Conservation (phyloP, 2,329 filamentous ascomycete genomes). For the Fusarium dimerum region DNA sequence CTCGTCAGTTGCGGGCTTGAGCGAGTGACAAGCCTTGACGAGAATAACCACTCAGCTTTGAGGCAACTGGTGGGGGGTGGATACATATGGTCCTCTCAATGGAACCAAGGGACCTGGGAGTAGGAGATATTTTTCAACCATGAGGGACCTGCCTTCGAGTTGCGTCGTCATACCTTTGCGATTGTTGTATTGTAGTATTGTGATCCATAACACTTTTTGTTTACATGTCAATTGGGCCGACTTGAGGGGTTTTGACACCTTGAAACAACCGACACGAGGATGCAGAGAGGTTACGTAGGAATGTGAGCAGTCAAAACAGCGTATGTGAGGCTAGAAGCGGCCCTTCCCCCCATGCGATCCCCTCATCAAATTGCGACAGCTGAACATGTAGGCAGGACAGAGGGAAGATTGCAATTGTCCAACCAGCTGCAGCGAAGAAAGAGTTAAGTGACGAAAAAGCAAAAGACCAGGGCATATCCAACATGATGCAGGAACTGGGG, state of each 20-base stretch:
- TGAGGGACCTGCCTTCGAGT: constrained; percentile 13
- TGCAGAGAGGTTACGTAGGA: neutral
- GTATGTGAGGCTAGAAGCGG: neutral
- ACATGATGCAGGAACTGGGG: neutral
- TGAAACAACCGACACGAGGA: neutral
- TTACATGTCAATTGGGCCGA: neutral
- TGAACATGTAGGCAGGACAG: constrained; percentile 16
- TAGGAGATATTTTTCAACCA: constrained; percentile 4
- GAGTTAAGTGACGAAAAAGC: constrained; percentile 22
- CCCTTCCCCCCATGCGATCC: neutral
- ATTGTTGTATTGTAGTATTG: neutral
- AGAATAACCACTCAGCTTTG: constrained; percentile 21
- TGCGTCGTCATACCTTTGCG: constrained; percentile 10
- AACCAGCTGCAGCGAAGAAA: constrained; percentile 23
- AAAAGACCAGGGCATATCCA: constrained; percentile 2
- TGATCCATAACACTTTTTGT: neutral
- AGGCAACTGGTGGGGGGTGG: constrained; percentile 24
- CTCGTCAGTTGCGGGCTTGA: constrained; percentile 22
- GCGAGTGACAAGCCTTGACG: constrained; percentile 20
- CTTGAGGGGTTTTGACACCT: neutral
- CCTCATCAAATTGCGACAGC: constrained; percentile 17
- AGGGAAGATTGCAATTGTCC: constrained; percentile 21
- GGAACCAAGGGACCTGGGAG: constrained; percentile 10
- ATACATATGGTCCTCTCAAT: constrained; percentile 16
- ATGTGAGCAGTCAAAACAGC: neutral